Evolutionary conservation across 306 rosid species (phyloP).

Genomic region (Arachis hypogaea): DNA sequence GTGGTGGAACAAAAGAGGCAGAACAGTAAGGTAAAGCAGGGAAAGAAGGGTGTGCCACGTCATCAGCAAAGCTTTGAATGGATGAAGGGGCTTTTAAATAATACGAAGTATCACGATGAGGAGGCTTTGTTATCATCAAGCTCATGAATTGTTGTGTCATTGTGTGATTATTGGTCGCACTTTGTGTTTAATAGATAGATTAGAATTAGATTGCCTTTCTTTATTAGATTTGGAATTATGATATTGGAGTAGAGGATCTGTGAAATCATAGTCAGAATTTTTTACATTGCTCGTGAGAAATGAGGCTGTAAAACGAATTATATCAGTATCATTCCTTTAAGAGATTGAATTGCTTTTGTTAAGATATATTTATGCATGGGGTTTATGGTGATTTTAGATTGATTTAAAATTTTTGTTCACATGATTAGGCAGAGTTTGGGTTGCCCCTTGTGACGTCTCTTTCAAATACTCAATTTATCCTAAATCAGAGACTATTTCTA

Average conservation of each 20-base stretch:
- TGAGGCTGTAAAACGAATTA: background rate
- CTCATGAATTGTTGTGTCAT: slow-evolving; percentile 18
- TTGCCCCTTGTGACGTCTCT: too few relatives aligned
- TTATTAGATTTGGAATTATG: background rate
- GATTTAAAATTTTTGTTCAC: too few relatives aligned
- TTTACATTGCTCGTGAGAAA: slow-evolving; percentile 29
- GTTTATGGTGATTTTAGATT: slow-evolving; percentile 25
- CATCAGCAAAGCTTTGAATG: slow-evolving; percentile 63
- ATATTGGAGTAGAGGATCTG: slow-evolving; percentile 34
- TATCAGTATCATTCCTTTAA: background rate
- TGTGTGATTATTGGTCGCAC: background rate
- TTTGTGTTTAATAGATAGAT: slow-evolving; percentile 3
- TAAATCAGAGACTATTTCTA: too few relatives aligned
- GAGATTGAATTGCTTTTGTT: background rate
- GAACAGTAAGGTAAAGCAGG: slow-evolving; percentile 48
- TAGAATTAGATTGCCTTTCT: slow-evolving; percentile 28
- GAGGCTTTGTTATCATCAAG: slow-evolving; percentile 32
- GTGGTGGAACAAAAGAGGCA: slow-evolving; percentile 50
- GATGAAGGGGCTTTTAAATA: slow-evolving; percentile 66
- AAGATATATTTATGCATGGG: slow-evolving; percentile 4
- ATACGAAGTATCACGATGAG: slow-evolving; percentile 43
- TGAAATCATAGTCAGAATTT: slow-evolving; percentile 15
- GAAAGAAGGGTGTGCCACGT: slow-evolving; percentile 58
- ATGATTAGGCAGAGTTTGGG: too few relatives aligned
- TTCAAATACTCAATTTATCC: too few relatives aligned